A percentile compares a stretch with the other conserved stretches of the same genome.
These are phyloP conservation scores for Thelonectria discophora DNA, from an alignment of 2,329 filamentous ascomycete species.

Conservation along the genomic window DNA sequence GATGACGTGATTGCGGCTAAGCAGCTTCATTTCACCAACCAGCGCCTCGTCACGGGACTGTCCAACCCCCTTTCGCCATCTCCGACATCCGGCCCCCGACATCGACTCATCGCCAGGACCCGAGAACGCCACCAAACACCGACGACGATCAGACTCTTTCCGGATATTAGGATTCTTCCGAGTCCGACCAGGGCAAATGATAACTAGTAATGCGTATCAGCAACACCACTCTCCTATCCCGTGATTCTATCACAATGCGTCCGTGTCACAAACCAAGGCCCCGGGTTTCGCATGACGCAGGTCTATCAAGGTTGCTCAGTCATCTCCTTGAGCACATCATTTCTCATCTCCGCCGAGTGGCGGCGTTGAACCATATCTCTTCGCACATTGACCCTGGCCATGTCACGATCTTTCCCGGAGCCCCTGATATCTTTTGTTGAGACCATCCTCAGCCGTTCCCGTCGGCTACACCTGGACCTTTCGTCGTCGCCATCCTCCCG, in stretches of 20 bases:
- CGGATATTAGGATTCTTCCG: constrained; percentile 9
- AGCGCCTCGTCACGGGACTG: constrained; percentile 12
- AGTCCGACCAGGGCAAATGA: background rate
- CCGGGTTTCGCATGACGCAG: constrained; percentile 21
- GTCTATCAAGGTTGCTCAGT: constrained; percentile 31
- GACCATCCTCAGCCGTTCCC: constrained; percentile 8
- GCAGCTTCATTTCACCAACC: constrained; percentile 9
- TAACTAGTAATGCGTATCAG: background rate
- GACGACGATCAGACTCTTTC: constrained; percentile 12
- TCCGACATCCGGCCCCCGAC: constrained; percentile 32
- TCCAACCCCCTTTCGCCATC: constrained; percentile 27
- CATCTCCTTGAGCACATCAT: constrained; percentile 37
- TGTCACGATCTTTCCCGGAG: constrained; percentile 17
- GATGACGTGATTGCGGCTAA: constrained; percentile 33
- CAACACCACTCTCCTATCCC: constrained; percentile 8
- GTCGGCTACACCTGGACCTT: constrained; percentile 4
- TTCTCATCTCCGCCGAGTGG: constrained; percentile 8
- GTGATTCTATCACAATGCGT: constrained; percentile 22
- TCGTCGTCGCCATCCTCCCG: constrained; percentile 18
- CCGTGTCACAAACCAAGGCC: constrained; percentile 6
- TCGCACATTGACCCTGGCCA: constrained; percentile 22
- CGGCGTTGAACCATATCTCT: constrained; percentile 32
- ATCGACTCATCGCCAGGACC: constrained; percentile 16
- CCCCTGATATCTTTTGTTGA: constrained; percentile 12
- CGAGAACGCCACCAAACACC: constrained; percentile 5